These are phyloP conservation scores for Puccinellia tenuiflora DNA, from an alignment of 176 grass and related monocot species.

Conservation along the genomic window DNA sequence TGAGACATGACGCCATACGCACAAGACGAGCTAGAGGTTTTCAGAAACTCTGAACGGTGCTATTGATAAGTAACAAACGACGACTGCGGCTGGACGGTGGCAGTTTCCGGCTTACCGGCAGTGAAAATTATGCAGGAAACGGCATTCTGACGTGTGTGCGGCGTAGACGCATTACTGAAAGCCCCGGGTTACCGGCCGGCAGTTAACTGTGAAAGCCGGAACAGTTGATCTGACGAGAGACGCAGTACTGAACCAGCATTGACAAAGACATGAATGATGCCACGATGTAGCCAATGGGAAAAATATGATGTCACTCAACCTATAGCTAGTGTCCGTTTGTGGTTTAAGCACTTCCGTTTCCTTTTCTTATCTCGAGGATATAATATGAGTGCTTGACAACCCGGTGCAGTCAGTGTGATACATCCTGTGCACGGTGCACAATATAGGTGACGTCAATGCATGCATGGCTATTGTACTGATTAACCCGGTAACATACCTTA, in stretches of 20 bases:
- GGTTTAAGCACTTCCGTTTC: background rate
- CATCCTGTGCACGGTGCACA: too few relatives aligned
- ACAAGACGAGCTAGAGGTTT: background rate
- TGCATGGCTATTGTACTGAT: too few relatives aligned
- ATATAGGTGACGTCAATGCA: too few relatives aligned
- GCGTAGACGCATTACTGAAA: too few relatives aligned
- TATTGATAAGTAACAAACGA: background rate
- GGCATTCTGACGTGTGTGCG: too few relatives aligned
- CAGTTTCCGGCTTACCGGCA: background rate
- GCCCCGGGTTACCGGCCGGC: background rate
- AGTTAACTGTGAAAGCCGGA: background rate
- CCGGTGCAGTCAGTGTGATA: background rate
- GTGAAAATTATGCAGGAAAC: too few relatives aligned
- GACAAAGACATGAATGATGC: background rate
- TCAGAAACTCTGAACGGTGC: background rate
- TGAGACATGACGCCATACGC: background rate
- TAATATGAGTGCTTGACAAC: background rate
- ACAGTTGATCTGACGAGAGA: background rate
- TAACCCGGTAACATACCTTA: too few relatives aligned
- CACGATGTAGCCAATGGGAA: background rate
- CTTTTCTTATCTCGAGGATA: background rate
- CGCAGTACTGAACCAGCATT: background rate
- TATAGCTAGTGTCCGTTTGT: background rate
- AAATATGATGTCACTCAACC: background rate
- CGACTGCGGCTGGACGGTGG: background rate